Base-by-base conservation (phyloP, 306 rosid genomes). In the Cercis canadensis region DNA sequence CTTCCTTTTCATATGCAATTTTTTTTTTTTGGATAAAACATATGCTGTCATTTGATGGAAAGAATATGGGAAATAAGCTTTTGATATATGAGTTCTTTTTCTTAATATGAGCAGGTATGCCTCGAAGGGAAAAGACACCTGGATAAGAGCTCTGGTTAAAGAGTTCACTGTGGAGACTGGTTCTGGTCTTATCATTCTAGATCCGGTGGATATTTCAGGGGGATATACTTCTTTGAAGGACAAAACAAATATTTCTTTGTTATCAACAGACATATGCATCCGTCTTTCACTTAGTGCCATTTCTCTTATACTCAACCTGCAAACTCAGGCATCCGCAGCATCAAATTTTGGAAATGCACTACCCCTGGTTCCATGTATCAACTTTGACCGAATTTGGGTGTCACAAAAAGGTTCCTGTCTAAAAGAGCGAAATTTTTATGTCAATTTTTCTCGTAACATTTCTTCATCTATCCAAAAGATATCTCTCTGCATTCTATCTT, bases 141-240 rank as follows among this genome's bases (percentile, higher is more conserved):
- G 99, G 97, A 86, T 94, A 72, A 88, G 92, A 79, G 92, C 99
- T 65, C 79, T 94, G 76, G 84, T 88, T 80, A 94, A 94, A 84
- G 99, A 94, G 87, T 88, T 94, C 73, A 83, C 91, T 41, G 78
- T 89, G 57, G 99, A 94, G 86, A 88, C 97, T 80, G 99, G 96
- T 78, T 94, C 99, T 84, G 97, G 97, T 74, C 92, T 91, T 76
- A 71, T 82, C 72, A 86, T 94, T 85, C 90, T 94, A 64, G 90
- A 94, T 81, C 99, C 99, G 21, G 95, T 89, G 69, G 99, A 94
- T 80, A 78, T 94, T 65, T 90, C 99, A n/a, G 99, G 87, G 70
- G 99, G 99, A 64, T 94, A 86, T 67, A 94, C 99, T 70, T 94
- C 97, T 45, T 89, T 91, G 33, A 94, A 91, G 82, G 99, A 91